Base-by-base conservation (phyloP, 2,329 filamentous ascomycete genomes). In the Scedosporium dehoogii region DNA sequence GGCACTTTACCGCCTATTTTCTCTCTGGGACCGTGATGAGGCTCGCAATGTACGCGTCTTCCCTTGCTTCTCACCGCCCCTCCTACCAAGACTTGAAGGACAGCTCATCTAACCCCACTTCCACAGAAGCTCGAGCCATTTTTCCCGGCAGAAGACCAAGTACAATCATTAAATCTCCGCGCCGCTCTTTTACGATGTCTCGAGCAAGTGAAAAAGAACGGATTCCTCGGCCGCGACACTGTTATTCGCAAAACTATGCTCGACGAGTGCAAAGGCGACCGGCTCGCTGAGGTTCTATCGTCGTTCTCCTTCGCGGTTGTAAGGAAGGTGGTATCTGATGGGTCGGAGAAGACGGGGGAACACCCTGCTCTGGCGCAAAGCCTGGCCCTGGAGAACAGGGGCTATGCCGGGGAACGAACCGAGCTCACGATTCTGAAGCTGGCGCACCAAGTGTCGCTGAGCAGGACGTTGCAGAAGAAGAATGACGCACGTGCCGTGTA, bases 191-290 rank as follows among this genome's bases (percentile, higher is more conserved):
- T 92, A 68, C 85, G 91, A 73, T 86, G 83, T 67, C 84, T 99
- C 61, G 90, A 93, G 66, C 87, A 91, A 60, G 79, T 91, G 64
- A 97, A 97, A 78, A 96, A 96, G 77, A 90, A 85, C 75, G 92
- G 92, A 33, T 79, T 88, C 0, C 79, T 97, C 7, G 90, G 91
- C 3, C 82, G 90, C 59, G 92, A 96, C 70, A 83, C 84, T 0
- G 83, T 96, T 0, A 76, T 97, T 38, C 85, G 94, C 60, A 97
- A 96, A 77, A 96, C 91, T 0, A 96, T 97, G 90, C 79, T 99
- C 60, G 94, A 99, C 71, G 93, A 99, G 69, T 99, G 94, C 76
- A 92, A 89, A 67, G 93, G 93, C 5, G 92, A 96, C 62, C 87
- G 91, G 66, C 84, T 97, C 62, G 92, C 92, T 71, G 94, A 99